Evolutionary conservation across 148 eudicot genomes (phyloP).

Genomic region (Rhododendron griersonianum): DNA sequence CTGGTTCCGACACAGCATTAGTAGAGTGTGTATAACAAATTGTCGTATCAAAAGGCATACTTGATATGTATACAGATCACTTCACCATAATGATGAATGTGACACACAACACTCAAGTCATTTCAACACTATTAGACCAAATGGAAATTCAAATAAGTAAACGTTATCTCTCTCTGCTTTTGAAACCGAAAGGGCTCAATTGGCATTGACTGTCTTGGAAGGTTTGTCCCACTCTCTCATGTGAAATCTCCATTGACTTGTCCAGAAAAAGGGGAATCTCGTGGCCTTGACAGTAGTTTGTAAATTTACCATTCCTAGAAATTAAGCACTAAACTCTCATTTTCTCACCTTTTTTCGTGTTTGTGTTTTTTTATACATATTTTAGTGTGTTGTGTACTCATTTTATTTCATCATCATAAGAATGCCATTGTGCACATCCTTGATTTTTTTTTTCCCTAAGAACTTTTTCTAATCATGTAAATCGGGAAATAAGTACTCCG

Average conservation of each 20-base stretch:
- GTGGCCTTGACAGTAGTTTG: background rate
- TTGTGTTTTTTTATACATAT: background rate
- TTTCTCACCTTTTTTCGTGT: background rate
- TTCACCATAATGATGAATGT: background rate
- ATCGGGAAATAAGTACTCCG: too few species aligned
- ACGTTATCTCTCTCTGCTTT: background rate
- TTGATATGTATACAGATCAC: background rate
- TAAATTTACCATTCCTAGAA: background rate
- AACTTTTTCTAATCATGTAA: background rate
- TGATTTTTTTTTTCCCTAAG: background rate
- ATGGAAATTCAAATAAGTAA: too few species aligned
- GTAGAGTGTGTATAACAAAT: background rate
- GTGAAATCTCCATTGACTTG: background rate
- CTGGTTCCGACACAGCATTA: too few species aligned
- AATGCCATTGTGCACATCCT: background rate
- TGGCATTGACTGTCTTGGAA: slow-evolving; percentile 9
- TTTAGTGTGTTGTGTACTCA: background rate
- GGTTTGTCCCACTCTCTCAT: background rate
- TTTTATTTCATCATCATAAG: background rate
- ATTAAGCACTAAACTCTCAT: background rate
- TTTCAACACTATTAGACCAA: background rate
- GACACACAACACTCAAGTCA: background rate
- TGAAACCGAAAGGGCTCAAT: slow-evolving; percentile 8
- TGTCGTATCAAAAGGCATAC: background rate
- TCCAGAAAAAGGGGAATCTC: background rate